phyloP scores from a whole-genome alignment of 2,329 filamentous ascomycete genomes.

The Colletotrichum sojae region DNA sequence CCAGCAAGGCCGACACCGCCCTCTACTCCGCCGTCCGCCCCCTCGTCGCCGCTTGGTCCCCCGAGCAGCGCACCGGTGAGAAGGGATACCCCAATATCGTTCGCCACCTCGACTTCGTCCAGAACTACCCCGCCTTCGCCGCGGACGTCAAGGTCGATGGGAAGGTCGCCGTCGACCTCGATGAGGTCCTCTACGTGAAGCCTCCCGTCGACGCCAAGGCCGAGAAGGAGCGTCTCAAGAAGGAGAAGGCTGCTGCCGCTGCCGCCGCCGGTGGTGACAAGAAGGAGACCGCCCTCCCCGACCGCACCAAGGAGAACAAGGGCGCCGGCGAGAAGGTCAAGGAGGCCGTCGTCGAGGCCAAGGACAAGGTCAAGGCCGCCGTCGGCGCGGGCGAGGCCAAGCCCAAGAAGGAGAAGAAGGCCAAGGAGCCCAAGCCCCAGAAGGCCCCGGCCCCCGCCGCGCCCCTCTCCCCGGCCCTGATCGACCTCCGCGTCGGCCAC shows the following conservation, averaged over 20 bases:
- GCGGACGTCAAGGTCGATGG: constrained; percentile 78
- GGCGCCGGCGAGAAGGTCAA: constrained; percentile 64
- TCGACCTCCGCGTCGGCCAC: constrained; percentile 96
- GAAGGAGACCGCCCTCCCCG: constrained; percentile 63
- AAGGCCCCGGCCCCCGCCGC: constrained; percentile 78
- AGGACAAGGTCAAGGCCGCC: constrained; percentile 63
- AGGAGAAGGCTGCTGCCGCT: constrained; percentile 85
- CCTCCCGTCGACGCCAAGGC: constrained; percentile 92
- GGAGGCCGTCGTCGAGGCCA: constrained; percentile 61
- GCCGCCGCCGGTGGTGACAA: constrained; percentile 62
- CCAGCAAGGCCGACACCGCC: constrained; percentile 87
- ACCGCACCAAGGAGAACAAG: constrained; percentile 75
- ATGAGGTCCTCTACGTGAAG: constrained; percentile 88
- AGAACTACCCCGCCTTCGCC: constrained; percentile 84
- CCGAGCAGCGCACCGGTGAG: constrained; percentile 91
- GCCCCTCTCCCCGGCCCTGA: constrained; percentile 85
- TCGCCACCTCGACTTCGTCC: constrained; percentile 92
- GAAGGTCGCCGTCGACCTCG: constrained; percentile 83
- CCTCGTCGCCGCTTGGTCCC: constrained; percentile 82
- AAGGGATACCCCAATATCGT: constrained; percentile 92
- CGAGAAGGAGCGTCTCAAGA: constrained; percentile 97
- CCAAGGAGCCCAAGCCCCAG: constrained; percentile 84
- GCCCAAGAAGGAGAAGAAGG: constrained; percentile 89
- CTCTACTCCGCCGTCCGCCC: constrained; percentile 85
- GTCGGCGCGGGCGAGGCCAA: constrained; percentile 55